Evolutionary conservation across 345 rosid genomes (phyloP), one percentile per base, ranked within the genome.

Genomic region (Camelina hispida): DNA sequence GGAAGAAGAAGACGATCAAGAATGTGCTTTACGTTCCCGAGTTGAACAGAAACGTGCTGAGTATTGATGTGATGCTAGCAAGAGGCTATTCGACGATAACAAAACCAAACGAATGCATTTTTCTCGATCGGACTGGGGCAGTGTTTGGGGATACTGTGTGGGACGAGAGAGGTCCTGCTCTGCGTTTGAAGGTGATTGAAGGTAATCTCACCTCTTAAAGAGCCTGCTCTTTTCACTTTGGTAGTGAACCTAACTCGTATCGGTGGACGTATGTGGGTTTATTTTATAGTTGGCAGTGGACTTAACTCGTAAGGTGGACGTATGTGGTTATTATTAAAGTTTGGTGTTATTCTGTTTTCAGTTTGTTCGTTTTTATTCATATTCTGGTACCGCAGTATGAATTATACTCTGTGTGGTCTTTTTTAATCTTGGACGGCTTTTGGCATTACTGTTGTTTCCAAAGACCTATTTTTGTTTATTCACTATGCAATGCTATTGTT

Each of bases 161-260:
- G 4, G 20, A 16, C 7, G 52, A 47, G 20, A 47, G 3, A 7
- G 10, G 9, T 2, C 2, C 8, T 9, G 20, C 52, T 47, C 3
- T 47, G 20, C 52, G 52, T 47, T 47, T 47, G 52, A 7, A 47
- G 52, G 52, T 47, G 52, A 47, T 16, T 47, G 52, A 47, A n/a
- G 52, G 22, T 16, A 16, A 47, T n/a, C 9, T 47, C 52, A 47
- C 52, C 20, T 47, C 20, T 0, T 47, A 47, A 47, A 7, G 16
- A n/a, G 51, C 30, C 54, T 50, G 1, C 54, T 17, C 4, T 28
- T 0, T 50, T 50, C 54, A 50, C 23, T 14, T 55, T 28, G 61
- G 17, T 54, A 23, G 16, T 4, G 14, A 10, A 13, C 59, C 25
- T 54, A 51, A 20, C 56, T 51, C 55, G 23, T 51, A 1, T 22